These are phyloP conservation scores for Helicostylum pulchrum DNA, from an alignment of 192 early-diverging fungal genomes.

Conservation along the genomic window DNA sequence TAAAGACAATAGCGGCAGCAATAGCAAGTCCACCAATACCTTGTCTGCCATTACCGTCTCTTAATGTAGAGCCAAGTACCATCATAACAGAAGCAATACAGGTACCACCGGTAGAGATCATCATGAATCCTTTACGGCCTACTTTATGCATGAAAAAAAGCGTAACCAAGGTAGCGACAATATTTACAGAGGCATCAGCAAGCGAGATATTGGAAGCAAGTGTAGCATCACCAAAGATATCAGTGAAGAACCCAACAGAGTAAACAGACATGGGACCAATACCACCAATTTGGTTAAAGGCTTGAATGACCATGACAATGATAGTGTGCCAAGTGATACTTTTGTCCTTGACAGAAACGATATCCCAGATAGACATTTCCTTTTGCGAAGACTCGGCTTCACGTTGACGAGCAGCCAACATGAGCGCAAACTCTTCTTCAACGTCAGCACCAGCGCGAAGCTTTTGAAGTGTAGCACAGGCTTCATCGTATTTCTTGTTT, in stretches of 20 bases:
- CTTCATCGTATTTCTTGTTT: constrained; percentile 59
- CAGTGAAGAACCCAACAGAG: constrained; percentile 72
- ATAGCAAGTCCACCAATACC: constrained; percentile 56
- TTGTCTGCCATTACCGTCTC: constrained; percentile 39
- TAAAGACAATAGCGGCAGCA: constrained; percentile 61
- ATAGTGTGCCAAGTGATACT: constrained; percentile 53
- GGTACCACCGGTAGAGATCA: constrained; percentile 63
- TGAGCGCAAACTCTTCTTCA: constrained; percentile 60
- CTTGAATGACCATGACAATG: constrained; percentile 66
- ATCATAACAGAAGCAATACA: constrained; percentile 58
- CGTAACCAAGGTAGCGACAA: constrained; percentile 58
- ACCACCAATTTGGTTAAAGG: constrained; percentile 80
- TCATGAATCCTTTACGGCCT: constrained; percentile 68
- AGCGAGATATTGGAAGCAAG: constrained; percentile 59
- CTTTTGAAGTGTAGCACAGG: constrained; percentile 50
- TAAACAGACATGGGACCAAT: constrained; percentile 87
- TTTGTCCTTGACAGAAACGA: constrained; percentile 16
- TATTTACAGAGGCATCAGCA: constrained; percentile 57
- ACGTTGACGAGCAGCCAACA: constrained; percentile 48
- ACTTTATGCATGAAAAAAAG: constrained; percentile 59
- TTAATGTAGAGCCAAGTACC: constrained; percentile 49
- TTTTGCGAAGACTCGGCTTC: constrained; percentile 8
- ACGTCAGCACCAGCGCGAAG: constrained; percentile 59
- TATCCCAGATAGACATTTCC: constrained; percentile 14
- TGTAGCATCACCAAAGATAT: constrained; percentile 47